Evolutionary conservation across 495 filamentous ascomycete species (phyloP), one percentile per base, ranked within the genome.

Genomic region (Thermothielavioides terrestris): DNA sequence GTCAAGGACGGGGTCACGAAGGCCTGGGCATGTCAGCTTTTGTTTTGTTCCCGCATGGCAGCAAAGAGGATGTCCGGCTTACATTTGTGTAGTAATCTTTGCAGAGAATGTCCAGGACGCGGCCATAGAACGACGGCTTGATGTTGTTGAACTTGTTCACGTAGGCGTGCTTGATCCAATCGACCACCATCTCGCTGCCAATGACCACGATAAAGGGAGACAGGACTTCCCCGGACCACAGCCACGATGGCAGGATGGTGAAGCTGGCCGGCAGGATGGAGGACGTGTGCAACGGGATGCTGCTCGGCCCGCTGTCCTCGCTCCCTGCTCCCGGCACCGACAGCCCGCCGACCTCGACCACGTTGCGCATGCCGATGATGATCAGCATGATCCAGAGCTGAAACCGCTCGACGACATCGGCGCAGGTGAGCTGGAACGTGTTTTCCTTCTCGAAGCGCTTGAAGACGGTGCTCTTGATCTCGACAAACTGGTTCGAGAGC

Each of bases 81-180:
- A 84, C 83, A 61, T 95, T 89, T 2, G 89, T 89, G 63, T 97
- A 97, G 67, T 99, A 99, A 57, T 99, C 92, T 62, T 95, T 96
- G 39, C 89, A 88, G 14, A 97, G 73, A 3, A 97, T 82, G 60
- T 99, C 92, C 12, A 96, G 73, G 64, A 92, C 96, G 26, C 88
- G 80, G 12, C 77, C 76, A 61, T 99, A 97, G 34, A 99, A 81
- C 2, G 77, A 83, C 17, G 94, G 94, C 34, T 89, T 87, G 42
- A 85, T 86, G 55, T 92, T 94, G 72, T 99, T 99, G 73, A 99
- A 99, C 65, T 99, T 99, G 53, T 81, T 89, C 64, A 97, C 92
- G 64, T 95, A 99, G 11, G 87, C 86, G 60, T 99, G 92, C 64
- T 99, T 99, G 53, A 95, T 70, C 88, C 86, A 96, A 63, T 99